Base-by-base conservation (phyloP, 2,329 filamentous ascomycete species). In the Pseudocercospora crystallina region DNA sequence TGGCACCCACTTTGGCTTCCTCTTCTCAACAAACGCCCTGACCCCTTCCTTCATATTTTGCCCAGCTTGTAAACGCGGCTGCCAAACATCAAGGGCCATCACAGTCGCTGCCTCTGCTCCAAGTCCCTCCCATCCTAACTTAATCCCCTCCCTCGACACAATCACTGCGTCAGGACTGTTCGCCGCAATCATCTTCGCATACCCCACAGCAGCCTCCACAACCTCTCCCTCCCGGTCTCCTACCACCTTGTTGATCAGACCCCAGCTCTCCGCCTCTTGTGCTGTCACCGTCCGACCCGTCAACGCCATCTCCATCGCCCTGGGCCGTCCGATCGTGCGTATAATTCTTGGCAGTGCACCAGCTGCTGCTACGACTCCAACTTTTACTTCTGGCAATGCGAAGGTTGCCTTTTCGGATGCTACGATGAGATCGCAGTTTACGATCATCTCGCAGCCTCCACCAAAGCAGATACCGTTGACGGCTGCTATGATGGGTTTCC, bases 21-120 rank as follows among this genome's bases (percentile, higher is more conserved):
- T 50, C 53, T 59, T 89, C 76, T 90, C 86, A 13, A 87, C 84
- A 73, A 92, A 92, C 53, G 86, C 87, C 70, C 68, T 74, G 14
- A 91, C 75, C 0, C 88, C 89, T 71, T 91, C 87, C 48, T 78
- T 80, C 70, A 89, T 83, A 69, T 92, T 92, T 59, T 87, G 84
- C 0, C 82, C 86, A 2, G 74, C 77, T 55, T 84, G 76, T 49
- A 91, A 75, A 52, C 74, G 74, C 47, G 73, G 73, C 62, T 81
- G 85, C 74, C 84, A 80, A 1, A 77, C 78, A 47, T 81, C 76
- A 12, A 77, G 74, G 48, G 87, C 66, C 56, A 81, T 64, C 53
- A 73, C 73, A 32, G 83, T 88, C 8, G 73, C 85, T 54, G 80
- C 77, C 66, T 84, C 81, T 0, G 84, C 85, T 9, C 84, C 81